These are phyloP conservation scores for Vitis hybrid DNA, from an alignment of 177 flowering plant genomes.

Conservation along the genomic window DNA sequence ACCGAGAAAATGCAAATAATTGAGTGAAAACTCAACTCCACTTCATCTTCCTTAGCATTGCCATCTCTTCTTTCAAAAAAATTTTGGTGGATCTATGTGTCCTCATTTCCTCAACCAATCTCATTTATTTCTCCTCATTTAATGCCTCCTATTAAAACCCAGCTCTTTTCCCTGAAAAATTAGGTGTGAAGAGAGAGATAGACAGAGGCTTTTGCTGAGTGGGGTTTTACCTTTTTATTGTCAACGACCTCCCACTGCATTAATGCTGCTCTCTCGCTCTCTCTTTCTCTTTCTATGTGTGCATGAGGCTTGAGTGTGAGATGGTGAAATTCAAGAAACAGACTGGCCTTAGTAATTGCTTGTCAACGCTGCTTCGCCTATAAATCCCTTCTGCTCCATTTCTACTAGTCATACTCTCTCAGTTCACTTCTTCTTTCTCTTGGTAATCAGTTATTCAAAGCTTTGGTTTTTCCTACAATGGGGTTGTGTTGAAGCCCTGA, in stretches of 20 bases:
- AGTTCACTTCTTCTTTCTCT: slow-evolving; percentile 6
- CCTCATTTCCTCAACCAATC: slow-evolving; percentile 49
- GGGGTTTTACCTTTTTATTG: slow-evolving; percentile 5
- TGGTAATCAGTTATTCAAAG: neutral
- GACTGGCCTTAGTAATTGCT: slow-evolving; percentile 45
- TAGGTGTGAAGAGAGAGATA: slow-evolving; percentile 27
- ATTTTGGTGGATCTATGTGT: neutral
- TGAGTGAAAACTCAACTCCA: neutral
- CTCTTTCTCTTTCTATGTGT: no score
- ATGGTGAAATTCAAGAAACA: slow-evolving; percentile 29
- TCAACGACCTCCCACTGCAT: slow-evolving; percentile 40
- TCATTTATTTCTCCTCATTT: slow-evolving; percentile 39
- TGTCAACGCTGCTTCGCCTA: slow-evolving; percentile 25
- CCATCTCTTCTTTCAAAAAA: neutral
- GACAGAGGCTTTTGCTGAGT: neutral
- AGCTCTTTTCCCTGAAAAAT: slow-evolving; percentile 28
- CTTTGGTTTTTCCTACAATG: neutral
- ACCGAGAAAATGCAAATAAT: neutral
- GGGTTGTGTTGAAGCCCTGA: neutral
- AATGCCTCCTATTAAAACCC: slow-evolving; percentile 32
- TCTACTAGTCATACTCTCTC: slow-evolving; percentile 2
- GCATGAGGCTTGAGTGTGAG: slow-evolving; percentile 8
- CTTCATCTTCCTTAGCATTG: no score
- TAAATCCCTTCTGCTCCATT: slow-evolving; percentile 31
- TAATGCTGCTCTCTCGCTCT: slow-evolving; percentile 24